Evolutionary conservation across 176 grass and related monocot species (phyloP).

Genomic region (Carex scoparia): DNA sequence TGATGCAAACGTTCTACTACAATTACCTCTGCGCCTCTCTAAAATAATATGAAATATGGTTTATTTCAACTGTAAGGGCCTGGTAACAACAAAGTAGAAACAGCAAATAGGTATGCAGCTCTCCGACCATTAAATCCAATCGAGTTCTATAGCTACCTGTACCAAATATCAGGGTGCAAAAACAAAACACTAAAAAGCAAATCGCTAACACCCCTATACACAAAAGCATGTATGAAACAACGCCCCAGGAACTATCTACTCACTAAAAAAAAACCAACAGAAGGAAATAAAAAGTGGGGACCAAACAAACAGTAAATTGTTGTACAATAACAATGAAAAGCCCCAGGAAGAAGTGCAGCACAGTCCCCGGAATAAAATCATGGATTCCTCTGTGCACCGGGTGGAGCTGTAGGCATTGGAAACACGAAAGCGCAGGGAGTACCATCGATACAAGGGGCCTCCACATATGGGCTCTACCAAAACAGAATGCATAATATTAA

Average conservation of each 20-base stretch:
- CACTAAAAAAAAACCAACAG: background rate
- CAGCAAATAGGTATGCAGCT: slow-evolving; percentile 14
- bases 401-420: slow-evolving; percentile 86
- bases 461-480: slow-evolving; percentile 88
- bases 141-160: background rate
- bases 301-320: slow-evolving; percentile 10
- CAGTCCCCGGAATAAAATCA: slow-evolving; percentile 7
- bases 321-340: slow-evolving; percentile 11
- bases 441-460: slow-evolving; percentile 67
- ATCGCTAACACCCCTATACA: slow-evolving; percentile 1
- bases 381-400: slow-evolving; percentile 61
- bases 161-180: slow-evolving; percentile 12
- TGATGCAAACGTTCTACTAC: background rate
- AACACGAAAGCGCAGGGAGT: slow-evolving; percentile 46
- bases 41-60: background rate
- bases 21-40: background rate
- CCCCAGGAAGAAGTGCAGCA: background rate
- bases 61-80: background rate
- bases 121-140: slow-evolving; percentile 5
- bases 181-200: background rate
- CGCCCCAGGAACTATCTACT: background rate
- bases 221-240: slow-evolving; percentile 17
- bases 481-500: slow-evolving; percentile 23
- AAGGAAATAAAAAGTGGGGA: background rate
- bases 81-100: background rate